phyloP scores from a whole-genome alignment of 768 basidiomycete species.

The Podaxis rugospora region DNA sequence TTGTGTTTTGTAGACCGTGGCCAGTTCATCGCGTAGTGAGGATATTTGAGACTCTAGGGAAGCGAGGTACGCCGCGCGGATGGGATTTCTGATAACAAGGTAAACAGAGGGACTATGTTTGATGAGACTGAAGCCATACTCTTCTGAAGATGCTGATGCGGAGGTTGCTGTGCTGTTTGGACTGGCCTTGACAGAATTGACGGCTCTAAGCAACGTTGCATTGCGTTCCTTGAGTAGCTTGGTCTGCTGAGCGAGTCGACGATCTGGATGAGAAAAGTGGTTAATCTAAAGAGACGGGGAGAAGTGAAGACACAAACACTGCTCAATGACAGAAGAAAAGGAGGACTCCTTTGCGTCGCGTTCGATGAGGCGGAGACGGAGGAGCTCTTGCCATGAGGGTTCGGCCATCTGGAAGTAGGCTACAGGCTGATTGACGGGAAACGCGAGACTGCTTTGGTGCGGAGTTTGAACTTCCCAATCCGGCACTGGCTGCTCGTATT shows the following conservation, averaged over 20 bases:
- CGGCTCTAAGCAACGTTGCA: constrained; percentile 80
- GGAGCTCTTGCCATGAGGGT: constrained; percentile 79
- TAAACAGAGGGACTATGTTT: constrained; percentile 14
- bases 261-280: constrained; percentile 48
- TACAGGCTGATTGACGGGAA: constrained; percentile 8
- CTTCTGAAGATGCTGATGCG: constrained; percentile 60
- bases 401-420: constrained; percentile 56
- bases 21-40: constrained; percentile 85
- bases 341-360: constrained; percentile 80
- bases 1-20: constrained; percentile 93
- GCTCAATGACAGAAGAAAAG: constrained; percentile 83
- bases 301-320: constrained; percentile 57
- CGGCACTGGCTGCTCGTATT: constrained; percentile 18
- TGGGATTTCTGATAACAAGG: constrained; percentile 58
- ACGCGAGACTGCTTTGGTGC: constrained; percentile 15
- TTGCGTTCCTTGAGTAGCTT: constrained; percentile 91
- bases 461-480: constrained; percentile 40
- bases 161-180: constrained; percentile 60
- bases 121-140: constrained; percentile 42
- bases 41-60: constrained; percentile 95
- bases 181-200: constrained; percentile 63
- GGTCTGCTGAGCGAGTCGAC: constrained; percentile 88
- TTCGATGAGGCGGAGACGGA: constrained; percentile 74
- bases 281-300: constrained; percentile 14
- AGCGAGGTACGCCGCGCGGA: constrained; percentile 81